These are phyloP conservation scores for Aspergillus awamori DNA, from an alignment of 2,329 filamentous ascomycete genomes.

Conservation along the genomic window DNA sequence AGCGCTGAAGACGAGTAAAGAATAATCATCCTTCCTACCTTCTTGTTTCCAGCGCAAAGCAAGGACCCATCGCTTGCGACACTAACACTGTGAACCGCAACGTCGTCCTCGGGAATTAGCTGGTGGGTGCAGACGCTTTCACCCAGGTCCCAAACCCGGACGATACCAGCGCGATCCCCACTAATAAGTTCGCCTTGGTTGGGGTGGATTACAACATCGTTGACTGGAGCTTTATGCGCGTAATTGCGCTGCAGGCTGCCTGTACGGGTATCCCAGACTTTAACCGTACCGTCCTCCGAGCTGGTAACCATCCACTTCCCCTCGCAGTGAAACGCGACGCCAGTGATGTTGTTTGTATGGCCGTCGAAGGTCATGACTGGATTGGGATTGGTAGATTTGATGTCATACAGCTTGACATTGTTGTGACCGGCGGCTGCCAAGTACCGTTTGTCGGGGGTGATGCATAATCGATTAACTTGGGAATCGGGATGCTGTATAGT, in stretches of 20 bases:
- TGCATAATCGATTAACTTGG: conserved; percentile 96
- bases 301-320: conserved; percentile 99
- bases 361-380: conserved; percentile 92
- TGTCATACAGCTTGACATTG: conserved; percentile 96
- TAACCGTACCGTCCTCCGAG: conserved; percentile 93
- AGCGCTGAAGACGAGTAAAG: neutral
- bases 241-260: conserved; percentile 92
- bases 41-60: conserved; percentile 90
- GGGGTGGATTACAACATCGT: conserved; percentile 98
- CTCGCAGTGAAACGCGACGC: conserved; percentile 96
- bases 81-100: conserved; percentile 90
- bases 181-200: conserved; percentile 98
- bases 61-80: conserved; percentile 93
- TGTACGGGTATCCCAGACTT: conserved; percentile 92
- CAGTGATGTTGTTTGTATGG: conserved; percentile 93
- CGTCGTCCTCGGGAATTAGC: conserved; percentile 93
- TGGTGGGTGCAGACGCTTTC: conserved; percentile 98
- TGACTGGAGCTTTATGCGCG: conserved; percentile 82
- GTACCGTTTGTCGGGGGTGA: conserved; percentile 96
- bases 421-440: conserved; percentile 80
- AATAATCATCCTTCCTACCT: conserved; percentile 53
- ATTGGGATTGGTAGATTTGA: conserved; percentile 96
- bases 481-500: conserved; percentile 98
- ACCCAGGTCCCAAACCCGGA: conserved; percentile 92
- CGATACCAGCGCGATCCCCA: conserved; percentile 88